Evolutionary conservation across 305 asterid species (phyloP).

Genomic region (Fraxinus ornus): DNA sequence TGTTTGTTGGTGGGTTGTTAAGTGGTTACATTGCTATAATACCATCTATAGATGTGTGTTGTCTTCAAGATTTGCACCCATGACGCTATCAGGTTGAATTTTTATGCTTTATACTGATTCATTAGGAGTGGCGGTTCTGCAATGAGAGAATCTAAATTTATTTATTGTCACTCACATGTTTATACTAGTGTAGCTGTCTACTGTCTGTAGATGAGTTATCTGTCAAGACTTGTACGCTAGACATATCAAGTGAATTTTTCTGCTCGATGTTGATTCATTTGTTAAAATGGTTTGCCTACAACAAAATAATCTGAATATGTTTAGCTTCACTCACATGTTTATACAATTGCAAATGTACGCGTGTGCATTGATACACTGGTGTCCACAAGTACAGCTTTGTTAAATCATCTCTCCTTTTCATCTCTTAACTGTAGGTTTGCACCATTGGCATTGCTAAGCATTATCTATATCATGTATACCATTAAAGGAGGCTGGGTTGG

Average conservation of each 20-base stretch:
- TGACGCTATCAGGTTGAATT: neutral
- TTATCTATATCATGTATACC: conserved; percentile 56
- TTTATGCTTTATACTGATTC: neutral
- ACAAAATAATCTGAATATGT: neutral
- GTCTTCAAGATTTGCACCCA: neutral
- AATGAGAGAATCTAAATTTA: neutral
- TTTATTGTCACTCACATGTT: neutral
- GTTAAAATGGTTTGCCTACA: neutral
- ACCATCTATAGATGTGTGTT: neutral
- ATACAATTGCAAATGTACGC: neutral
- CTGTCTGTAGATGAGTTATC: neutral
- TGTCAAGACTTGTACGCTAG: neutral
- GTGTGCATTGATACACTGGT: neutral
- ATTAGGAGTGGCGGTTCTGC: neutral
- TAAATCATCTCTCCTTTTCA: neutral
- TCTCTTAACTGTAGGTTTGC: conserved; percentile 25
- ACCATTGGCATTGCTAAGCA: conserved; percentile 16
- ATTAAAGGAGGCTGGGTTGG: conserved; percentile 66
- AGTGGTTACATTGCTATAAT: neutral
- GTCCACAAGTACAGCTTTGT: neutral
- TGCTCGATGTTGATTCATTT: conserved; percentile 8
- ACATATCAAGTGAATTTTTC: neutral
- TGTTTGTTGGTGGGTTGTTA: neutral
- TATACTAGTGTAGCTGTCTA: neutral
- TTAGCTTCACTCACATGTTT: neutral